Percentiles rank a stretch among this genome's conserved stretches.
These are phyloP conservation scores for Fraxinus xanthoxyloides DNA, from an alignment of 305 asterid species.

Conservation along the genomic window DNA sequence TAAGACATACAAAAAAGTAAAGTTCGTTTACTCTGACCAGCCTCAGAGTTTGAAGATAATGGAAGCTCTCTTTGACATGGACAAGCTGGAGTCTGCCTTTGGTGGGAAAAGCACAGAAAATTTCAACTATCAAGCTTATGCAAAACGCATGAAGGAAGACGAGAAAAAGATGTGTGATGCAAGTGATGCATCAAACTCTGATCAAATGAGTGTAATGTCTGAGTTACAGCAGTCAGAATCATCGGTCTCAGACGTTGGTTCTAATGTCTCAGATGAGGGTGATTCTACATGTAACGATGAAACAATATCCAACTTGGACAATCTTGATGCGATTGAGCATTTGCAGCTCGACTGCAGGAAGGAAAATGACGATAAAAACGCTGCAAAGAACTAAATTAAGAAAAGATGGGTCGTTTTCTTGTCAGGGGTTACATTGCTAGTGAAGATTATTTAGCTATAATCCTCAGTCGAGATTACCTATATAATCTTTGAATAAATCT, in stretches of 20 bases:
- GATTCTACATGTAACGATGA: slow-evolving; percentile 31
- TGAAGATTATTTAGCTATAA: neutral
- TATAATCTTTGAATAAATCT: neutral
- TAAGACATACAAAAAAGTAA: slow-evolving; percentile 60
- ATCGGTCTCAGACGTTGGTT: slow-evolving; percentile 28
- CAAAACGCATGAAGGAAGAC: slow-evolving; percentile 51
- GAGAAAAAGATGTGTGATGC: slow-evolving; percentile 33
- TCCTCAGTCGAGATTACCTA: neutral
- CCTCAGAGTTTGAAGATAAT: slow-evolving; percentile 47
- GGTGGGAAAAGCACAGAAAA: slow-evolving; percentile 42
- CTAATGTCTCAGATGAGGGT: slow-evolving; percentile 36
- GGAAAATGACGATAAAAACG: neutral
- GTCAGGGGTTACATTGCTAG: neutral
- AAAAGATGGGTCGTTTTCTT: neutral
- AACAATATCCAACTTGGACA: slow-evolving; percentile 22
- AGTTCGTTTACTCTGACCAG: slow-evolving; percentile 52
- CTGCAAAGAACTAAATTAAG: slow-evolving; percentile 10
- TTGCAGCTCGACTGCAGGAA: slow-evolving; percentile 19
- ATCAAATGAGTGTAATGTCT: slow-evolving; percentile 21
- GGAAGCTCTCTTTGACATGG: slow-evolving; percentile 55
- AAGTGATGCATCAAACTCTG: slow-evolving; percentile 28
- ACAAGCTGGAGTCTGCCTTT: slow-evolving; percentile 42
- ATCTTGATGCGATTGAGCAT: slow-evolving; percentile 27
- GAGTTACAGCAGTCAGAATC: slow-evolving; percentile 23
- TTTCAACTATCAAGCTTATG: slow-evolving; percentile 41